Evolutionary conservation across 2,329 filamentous ascomycete species (phyloP).

Genomic region (Calonectria pseudoreteaudii): DNA sequence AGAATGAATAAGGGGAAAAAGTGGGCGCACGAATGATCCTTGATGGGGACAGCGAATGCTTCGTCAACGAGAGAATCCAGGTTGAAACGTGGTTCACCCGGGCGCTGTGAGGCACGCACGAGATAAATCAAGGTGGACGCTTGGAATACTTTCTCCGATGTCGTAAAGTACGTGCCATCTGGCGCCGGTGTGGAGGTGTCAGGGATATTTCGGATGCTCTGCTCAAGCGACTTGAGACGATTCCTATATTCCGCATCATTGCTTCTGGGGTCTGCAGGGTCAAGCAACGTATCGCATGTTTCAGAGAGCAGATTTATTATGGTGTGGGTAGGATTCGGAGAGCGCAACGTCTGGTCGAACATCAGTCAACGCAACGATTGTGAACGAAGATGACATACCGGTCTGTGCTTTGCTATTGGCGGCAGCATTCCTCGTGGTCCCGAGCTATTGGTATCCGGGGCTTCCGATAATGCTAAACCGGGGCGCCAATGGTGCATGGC

Average conservation of each 20-base stretch:
- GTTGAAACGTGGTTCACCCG: constrained; percentile 30
- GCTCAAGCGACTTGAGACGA: constrained; percentile 24
- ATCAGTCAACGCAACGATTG: background rate
- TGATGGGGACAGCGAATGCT: constrained; percentile 30
- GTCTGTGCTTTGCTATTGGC: constrained; percentile 5
- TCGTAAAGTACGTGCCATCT: background rate
- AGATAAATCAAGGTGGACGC: constrained; percentile 34
- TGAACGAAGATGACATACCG: constrained; percentile 3
- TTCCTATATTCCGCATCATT: constrained; percentile 16
- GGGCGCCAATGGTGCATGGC: constrained; percentile 33
- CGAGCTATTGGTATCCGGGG: background rate
- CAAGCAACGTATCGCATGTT: constrained; percentile 19
- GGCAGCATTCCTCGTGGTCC: background rate
- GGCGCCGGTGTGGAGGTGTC: background rate
- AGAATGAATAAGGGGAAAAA: constrained; percentile 51
- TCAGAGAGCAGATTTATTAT: constrained; percentile 35
- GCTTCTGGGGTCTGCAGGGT: constrained; percentile 28
- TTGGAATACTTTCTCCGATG: constrained; percentile 26
- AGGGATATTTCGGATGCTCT: constrained; percentile 3
- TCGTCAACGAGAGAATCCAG: constrained; percentile 35
- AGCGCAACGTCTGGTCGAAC: constrained; percentile 7
- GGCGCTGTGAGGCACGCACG: constrained; percentile 36
- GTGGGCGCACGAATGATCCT: constrained; percentile 40
- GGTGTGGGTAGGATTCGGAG: constrained; percentile 21
- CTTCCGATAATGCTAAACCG: background rate